These are phyloP conservation scores for Venustampulla echinocandica DNA, from an alignment of 495 filamentous ascomycete genomes.

Conservation along the genomic window DNA sequence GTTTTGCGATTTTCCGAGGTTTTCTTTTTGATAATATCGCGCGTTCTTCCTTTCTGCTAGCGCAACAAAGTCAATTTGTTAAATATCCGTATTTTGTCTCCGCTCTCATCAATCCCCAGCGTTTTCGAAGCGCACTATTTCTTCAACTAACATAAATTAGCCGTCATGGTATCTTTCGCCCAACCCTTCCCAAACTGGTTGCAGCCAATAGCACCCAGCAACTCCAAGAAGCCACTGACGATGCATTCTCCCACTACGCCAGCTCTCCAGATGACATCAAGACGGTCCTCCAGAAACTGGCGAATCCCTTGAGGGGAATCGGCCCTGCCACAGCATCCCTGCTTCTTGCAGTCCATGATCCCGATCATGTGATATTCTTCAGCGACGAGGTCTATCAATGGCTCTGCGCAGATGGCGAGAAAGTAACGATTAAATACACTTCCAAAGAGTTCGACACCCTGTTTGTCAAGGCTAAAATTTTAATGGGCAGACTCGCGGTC, in stretches of 20 bases:
- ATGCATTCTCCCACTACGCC: conserved; percentile 40
- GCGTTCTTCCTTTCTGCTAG: too few species aligned
- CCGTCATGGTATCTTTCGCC: conserved; percentile 59
- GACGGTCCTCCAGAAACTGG: conserved; percentile 40
- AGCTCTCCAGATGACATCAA: conserved; percentile 30
- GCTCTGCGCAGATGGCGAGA: conserved; percentile 42
- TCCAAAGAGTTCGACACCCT: conserved; percentile 53
- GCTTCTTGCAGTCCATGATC: conserved; percentile 53
- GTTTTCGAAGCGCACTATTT: conserved; percentile 5
- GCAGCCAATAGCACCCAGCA: conserved; percentile 44
- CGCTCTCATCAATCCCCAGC: neutral
- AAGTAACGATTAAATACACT: conserved; percentile 47
- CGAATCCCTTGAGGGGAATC: conserved; percentile 46
- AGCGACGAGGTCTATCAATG: conserved; percentile 68
- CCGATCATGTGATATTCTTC: conserved; percentile 56
- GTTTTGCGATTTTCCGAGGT: neutral
- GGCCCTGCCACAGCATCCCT: conserved; percentile 69
- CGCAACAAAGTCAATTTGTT: too few species aligned
- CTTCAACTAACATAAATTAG: conserved; percentile 16
- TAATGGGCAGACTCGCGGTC: conserved; percentile 44
- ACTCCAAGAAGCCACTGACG: conserved; percentile 35
- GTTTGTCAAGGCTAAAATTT: conserved; percentile 32
- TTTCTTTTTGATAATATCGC: too few species aligned
- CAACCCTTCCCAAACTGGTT: conserved; percentile 55
- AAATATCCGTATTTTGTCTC: too few species aligned